A percentile compares a stretch with the other conserved stretches of the same genome.
These are phyloP conservation scores for Aspergillus oerlinghausenensis DNA, from an alignment of 2,329 filamentous ascomycete species.

Conservation along the genomic window DNA sequence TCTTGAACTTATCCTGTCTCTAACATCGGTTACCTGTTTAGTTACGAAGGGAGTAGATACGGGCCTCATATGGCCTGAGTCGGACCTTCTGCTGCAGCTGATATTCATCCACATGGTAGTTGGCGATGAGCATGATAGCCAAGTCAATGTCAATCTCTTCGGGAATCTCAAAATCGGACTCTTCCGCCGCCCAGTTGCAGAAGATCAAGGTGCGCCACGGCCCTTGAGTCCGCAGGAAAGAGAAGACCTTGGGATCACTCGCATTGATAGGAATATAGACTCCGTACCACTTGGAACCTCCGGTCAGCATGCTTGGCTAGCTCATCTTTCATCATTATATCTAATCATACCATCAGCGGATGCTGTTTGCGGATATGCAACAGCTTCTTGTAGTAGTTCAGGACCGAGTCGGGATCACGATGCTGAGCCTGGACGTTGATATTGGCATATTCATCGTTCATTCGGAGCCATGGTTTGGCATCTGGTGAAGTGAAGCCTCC, in stretches of 20 bases:
- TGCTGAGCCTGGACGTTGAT: constrained; percentile 52
- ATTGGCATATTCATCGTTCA: constrained; percentile 54
- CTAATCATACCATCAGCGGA: constrained; percentile 10
- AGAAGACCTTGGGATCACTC: constrained; percentile 9
- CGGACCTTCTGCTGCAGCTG: constrained; percentile 2
- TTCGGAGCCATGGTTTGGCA: constrained; percentile 59
- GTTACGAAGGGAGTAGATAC: constrained; percentile 14
- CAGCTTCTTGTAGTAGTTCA: constrained; percentile 54
- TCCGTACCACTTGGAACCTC: constrained; percentile 10
- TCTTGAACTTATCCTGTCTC: not conserved
- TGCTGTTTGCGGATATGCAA: constrained; percentile 53
- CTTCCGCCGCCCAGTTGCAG: constrained; percentile 10
- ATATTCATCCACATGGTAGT: constrained; percentile 8
- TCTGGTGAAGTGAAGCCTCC: constrained; percentile 54
- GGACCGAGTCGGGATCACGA: constrained; percentile 40
- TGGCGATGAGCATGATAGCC: constrained; percentile 12
- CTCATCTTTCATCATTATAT: not conserved
- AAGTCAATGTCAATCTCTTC: constrained; percentile 14
- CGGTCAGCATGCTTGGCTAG: not conserved
- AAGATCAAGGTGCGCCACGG: constrained; percentile 11
- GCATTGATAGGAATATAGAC: constrained; percentile 14
- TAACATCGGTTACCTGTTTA: not conserved
- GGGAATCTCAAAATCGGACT: constrained; percentile 6
- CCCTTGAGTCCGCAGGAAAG: constrained; percentile 14
- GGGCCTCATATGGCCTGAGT: constrained; percentile 13